A percentile compares a stretch with the other conserved stretches of the same genome.
phyloP scores from a whole-genome alignment of 1,139 yeast genomes.

The Yamadazyma atmosphaerica region DNA sequence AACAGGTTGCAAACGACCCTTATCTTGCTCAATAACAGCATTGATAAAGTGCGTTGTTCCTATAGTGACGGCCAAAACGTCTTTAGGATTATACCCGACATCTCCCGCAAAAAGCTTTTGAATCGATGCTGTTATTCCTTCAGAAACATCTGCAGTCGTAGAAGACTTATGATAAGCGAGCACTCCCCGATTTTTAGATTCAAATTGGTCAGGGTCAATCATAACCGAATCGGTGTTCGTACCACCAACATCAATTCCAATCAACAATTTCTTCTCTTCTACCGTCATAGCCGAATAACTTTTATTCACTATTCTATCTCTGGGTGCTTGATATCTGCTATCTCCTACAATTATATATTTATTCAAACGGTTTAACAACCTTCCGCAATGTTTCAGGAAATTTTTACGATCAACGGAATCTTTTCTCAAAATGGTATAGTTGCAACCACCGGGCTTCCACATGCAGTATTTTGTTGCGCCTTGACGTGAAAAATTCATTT shows the following conservation, averaged over 20 bases:
- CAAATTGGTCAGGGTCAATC: constrained; percentile 29
- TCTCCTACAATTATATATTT: too few species aligned
- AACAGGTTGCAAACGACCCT: constrained; percentile 34
- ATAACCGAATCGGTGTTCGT: constrained; percentile 50
- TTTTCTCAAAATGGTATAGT: neutral
- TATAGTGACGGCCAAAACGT: constrained; percentile 37
- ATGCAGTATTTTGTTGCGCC: too few species aligned
- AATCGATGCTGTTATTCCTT: constrained; percentile 39
- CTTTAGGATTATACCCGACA: constrained; percentile 12
- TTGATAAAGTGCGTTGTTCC: constrained; percentile 49
- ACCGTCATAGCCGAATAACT: neutral
- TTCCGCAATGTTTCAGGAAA: too few species aligned
- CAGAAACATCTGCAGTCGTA: constrained; percentile 44
- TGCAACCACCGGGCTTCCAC: neutral
- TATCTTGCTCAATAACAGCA: constrained; percentile 44
- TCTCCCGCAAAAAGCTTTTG: constrained; percentile 20
- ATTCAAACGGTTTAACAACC: too few species aligned
- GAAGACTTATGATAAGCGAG: constrained; percentile 40
- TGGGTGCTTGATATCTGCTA: too few species aligned
- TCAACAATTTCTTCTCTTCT: constrained; percentile 10
- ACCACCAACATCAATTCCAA: constrained; percentile 52
- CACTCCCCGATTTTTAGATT: constrained; percentile 26
- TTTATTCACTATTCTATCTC: neutral
- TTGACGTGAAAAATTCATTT: too few species aligned
- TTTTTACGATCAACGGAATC: neutral